These are phyloP conservation scores for Hyaloscypha variabilis DNA, from an alignment of 495 filamentous ascomycete species.

Conservation along the genomic window DNA sequence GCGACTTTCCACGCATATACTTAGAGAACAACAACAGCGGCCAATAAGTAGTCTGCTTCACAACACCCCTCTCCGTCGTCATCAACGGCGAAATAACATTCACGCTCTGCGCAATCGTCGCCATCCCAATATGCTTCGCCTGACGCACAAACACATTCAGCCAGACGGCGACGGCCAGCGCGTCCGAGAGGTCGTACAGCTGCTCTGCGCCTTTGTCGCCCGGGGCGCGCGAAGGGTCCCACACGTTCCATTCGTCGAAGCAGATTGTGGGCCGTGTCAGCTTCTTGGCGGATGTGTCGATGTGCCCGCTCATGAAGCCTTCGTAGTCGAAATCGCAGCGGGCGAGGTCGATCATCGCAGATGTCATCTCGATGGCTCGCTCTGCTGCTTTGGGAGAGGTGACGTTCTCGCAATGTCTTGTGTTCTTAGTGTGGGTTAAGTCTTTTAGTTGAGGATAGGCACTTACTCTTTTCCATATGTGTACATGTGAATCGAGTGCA, in stretches of 20 bases:
- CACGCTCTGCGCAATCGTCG: constrained; percentile 65
- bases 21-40: constrained; percentile 60
- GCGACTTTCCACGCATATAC: constrained; percentile 63
- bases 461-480: constrained; percentile 38
- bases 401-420: constrained; percentile 51
- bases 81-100: constrained; percentile 68
- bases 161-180: constrained; percentile 61
- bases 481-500: constrained; percentile 50
- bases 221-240: constrained; percentile 63
- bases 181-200: constrained; percentile 62
- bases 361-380: constrained; percentile 62
- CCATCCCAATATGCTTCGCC: constrained; percentile 62
- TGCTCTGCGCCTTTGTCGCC: constrained; percentile 59
- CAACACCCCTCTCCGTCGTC: constrained; percentile 55
- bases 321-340: constrained; percentile 57
- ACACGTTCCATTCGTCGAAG: constrained; percentile 74
- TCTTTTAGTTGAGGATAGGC: neutral
- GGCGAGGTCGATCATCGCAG: constrained; percentile 61
- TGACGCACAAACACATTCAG: constrained; percentile 67
- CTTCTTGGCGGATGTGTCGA: constrained; percentile 34
- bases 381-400: constrained; percentile 61
- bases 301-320: constrained; percentile 27
- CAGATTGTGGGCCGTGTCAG: constrained; percentile 57
- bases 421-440: constrained; percentile 32
- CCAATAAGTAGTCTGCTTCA: constrained; percentile 68